Evolutionary conservation across 2,329 filamentous ascomycete genomes (phyloP).

Genomic region (Paracoccidioides lutzii): DNA sequence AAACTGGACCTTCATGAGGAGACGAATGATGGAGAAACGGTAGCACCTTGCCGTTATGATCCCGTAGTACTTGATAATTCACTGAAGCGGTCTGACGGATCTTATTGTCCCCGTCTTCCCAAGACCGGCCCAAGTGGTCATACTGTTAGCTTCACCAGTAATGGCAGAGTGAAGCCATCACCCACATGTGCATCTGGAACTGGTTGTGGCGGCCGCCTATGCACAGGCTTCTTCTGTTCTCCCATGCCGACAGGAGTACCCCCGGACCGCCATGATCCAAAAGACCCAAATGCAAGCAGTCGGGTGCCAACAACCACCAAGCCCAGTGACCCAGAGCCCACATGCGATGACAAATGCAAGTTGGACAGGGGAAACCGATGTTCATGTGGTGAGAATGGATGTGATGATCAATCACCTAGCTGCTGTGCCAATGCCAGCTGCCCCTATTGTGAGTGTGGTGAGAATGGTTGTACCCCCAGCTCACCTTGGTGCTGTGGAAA

Average conservation of each 20-base stretch:
- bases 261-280: not conserved
- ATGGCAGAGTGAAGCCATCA: not conserved
- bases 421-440: conserved; percentile 3
- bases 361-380: not conserved
- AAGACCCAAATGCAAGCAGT: not conserved
- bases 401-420: conserved; percentile 2
- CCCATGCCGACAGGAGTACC: not conserved
- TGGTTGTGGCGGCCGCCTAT: not conserved
- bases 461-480: not conserved
- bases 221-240: not conserved
- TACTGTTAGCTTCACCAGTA: not conserved
- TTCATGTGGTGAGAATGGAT: not conserved
- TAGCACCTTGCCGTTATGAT: not conserved
- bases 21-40: not conserved
- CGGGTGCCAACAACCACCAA: not conserved
- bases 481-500: conserved; percentile 1
- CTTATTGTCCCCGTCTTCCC: not conserved
- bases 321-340: not conserved
- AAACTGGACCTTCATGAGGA: not conserved
- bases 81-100: not conserved
- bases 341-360: not conserved
- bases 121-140: not conserved
- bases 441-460: conserved; percentile 1
- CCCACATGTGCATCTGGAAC: not conserved
- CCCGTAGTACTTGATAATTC: not conserved